phyloP scores from a whole-genome alignment of 768 basidiomycete species.

The Piloderma croceum region DNA sequence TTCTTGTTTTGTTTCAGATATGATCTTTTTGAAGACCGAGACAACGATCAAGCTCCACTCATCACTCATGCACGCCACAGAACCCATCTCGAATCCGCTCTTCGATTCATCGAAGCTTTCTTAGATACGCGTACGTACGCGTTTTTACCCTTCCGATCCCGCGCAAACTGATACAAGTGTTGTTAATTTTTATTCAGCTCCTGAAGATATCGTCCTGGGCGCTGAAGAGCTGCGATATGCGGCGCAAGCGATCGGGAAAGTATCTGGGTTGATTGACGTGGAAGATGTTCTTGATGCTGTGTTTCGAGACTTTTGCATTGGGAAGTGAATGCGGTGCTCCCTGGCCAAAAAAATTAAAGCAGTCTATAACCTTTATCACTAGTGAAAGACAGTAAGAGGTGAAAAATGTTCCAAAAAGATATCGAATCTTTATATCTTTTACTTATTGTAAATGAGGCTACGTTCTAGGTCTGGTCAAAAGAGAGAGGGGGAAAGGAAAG shows the following conservation, averaged over 20 bases:
- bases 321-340: no score
- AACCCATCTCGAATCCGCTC: constrained; percentile 63
- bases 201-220: constrained; percentile 71
- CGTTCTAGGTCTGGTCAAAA: no score
- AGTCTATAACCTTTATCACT: no score
- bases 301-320: constrained; percentile 86
- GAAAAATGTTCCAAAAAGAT: no score
- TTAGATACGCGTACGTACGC: constrained; percentile 36
- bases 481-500: no score
- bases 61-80: constrained; percentile 80
- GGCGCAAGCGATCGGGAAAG: constrained; percentile 72
- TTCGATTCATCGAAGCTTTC: constrained; percentile 58
- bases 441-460: no score
- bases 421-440: no score
- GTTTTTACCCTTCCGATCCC: background rate
- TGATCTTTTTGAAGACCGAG: constrained; percentile 7
- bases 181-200: constrained; percentile 30
- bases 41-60: constrained; percentile 43
- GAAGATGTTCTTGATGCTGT: constrained; percentile 82
- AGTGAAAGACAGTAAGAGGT: no score
- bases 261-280: constrained; percentile 74
- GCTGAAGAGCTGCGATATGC: constrained; percentile 90
- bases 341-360: no score
- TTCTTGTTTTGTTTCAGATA: constrained; percentile 5
- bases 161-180: background rate